Evolutionary conservation across 768 basidiomycete genomes (phyloP), one percentile per base, ranked within the genome.

Genomic region (Hypholoma sublateritium): DNA sequence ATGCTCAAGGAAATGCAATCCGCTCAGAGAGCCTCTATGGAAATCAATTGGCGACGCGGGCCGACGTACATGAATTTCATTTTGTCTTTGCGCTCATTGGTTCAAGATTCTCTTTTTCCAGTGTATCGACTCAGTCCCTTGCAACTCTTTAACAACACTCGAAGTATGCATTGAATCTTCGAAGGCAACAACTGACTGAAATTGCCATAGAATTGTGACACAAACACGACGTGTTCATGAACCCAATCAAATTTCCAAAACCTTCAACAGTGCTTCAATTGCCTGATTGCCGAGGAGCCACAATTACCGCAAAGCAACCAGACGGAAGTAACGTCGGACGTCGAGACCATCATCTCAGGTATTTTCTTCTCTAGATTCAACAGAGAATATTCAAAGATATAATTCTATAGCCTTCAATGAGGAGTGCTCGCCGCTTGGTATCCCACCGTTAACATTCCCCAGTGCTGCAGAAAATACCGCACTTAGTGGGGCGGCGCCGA

Each of bases 251-350:
- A 36, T 35, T 25, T 17, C 16, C 50, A 52, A 24, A 50, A 46
- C 34, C 21, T 57, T 16, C 49, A 57, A 46, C 37, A 14, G 9
- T 57, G 56, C 22, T 32, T 57, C 11, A 42, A 57, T 37, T 57
- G 56, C 34, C 14, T 57, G 7, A 39, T 42, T 32, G 16, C 21
- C 5, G 7, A 36, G 16, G 28, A 35, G 19, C 39, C 46, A 12
- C 11, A 49, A 6, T 5, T 49, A 11, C 34, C 56, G n/a, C 17
- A 39, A n/a, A 37, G 14, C 28, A 53, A 53, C 39, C 52, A 44
- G 43, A 53, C 28, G n/a, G 24, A 25, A 17, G 16, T 44, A 19
- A 25, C 25, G 2, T n/a, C 16, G 8, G 52, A 53, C 17, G 17
- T 44, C 6, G n/a, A 16, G 5, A 43, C 41, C 2, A 32, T 53